Evolutionary conservation across 176 grass and related monocot genomes (phyloP).

Genomic region (Poa annua): DNA sequence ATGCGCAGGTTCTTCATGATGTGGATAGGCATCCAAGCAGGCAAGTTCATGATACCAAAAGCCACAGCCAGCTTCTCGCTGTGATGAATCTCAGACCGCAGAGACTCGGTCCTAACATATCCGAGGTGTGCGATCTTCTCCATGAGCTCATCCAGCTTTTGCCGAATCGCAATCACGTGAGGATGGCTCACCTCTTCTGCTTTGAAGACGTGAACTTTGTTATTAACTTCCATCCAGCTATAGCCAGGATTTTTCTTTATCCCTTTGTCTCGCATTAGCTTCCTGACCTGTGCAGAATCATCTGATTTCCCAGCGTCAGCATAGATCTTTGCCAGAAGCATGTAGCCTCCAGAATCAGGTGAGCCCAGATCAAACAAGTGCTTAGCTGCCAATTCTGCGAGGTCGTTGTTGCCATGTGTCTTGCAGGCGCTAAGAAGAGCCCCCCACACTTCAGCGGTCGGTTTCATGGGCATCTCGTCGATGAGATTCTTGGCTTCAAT

Average conservation of each 20-base stretch:
- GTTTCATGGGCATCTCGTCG: constrained; percentile 76
- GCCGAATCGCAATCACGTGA: constrained; percentile 62
- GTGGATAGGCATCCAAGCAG: constrained; percentile 71
- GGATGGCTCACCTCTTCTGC: constrained; percentile 80
- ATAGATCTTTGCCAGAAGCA: constrained; percentile 91
- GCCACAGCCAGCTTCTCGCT: constrained; percentile 92
- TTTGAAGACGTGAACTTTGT: constrained; percentile 83
- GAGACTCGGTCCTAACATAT: constrained; percentile 54
- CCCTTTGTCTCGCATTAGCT: constrained; percentile 84
- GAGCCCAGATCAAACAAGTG: constrained; percentile 80
- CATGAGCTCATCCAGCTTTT: constrained; percentile 68
- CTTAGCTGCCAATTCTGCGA: constrained; percentile 71
- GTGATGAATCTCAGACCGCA: constrained; percentile 59
- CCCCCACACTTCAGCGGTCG: constrained; percentile 86
- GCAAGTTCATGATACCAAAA: constrained; percentile 78
- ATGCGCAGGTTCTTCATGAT: constrained; percentile 94
- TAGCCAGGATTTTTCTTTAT: constrained; percentile 89
- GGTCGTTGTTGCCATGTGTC: constrained; percentile 67
- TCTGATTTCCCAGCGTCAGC: constrained; percentile 74
- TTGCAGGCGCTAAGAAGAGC: constrained; percentile 86
- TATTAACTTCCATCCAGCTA: constrained; percentile 91
- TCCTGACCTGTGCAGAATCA: constrained; percentile 80
- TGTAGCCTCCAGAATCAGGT: constrained; percentile 89
- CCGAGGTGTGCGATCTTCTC: constrained; percentile 62
- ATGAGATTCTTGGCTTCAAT: constrained; percentile 82